These are phyloP conservation scores for Triticum turgidum DNA, from an alignment of 176 grass and related monocot genomes.

Conservation along the genomic window DNA sequence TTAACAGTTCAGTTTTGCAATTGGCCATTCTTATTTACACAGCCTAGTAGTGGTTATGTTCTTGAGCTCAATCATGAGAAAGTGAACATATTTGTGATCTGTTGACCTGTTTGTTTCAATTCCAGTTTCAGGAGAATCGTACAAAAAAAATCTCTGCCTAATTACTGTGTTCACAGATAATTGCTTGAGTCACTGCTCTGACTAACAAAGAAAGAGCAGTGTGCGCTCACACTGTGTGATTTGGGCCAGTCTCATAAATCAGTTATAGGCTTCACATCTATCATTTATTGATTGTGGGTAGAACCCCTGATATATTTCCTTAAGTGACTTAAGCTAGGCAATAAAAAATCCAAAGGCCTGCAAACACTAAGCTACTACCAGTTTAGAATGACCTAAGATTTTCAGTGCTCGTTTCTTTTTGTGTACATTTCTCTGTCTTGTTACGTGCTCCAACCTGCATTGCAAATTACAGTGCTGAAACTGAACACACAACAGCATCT, in stretches of 20 bases:
- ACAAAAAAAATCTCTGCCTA: not conserved
- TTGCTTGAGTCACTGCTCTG: too few relatives aligned
- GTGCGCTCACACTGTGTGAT: too few relatives aligned
- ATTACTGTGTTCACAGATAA: too few relatives aligned
- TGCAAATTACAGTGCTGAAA: not conserved
- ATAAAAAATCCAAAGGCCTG: not conserved
- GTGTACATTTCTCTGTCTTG: not conserved
- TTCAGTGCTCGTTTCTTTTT: not conserved
- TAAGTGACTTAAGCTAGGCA: too few relatives aligned
- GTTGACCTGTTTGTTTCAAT: not conserved
- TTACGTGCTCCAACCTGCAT: not conserved
- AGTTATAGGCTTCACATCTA: too few relatives aligned
- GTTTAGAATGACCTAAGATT: not conserved
- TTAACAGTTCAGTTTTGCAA: not conserved
- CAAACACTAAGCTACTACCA: too few relatives aligned
- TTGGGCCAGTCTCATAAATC: not conserved
- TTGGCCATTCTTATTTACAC: not conserved
- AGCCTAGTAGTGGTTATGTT: not conserved
- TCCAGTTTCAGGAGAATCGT: too few relatives aligned
- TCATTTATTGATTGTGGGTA: too few relatives aligned
- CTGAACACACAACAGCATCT: too few relatives aligned
- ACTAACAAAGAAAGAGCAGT: too few relatives aligned
- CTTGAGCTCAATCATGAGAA: not conserved
- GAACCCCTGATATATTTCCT: too few relatives aligned
- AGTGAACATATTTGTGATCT: not conserved